Evolutionary conservation across 2,329 filamentous ascomycete species (phyloP).

Genomic region (Penicillium sp.): DNA sequence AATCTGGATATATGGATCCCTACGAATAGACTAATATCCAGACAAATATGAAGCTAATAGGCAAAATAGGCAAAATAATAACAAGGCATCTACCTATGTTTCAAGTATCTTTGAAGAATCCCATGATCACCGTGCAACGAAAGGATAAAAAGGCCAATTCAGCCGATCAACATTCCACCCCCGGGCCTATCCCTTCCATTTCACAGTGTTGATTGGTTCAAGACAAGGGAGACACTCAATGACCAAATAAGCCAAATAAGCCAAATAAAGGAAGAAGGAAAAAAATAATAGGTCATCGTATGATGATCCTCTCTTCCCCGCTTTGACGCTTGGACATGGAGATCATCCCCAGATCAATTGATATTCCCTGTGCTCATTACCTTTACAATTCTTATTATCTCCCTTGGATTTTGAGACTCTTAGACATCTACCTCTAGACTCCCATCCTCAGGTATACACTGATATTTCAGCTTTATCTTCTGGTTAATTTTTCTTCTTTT

Average conservation of each 20-base stretch:
- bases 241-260: neutral
- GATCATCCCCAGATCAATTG: slow-evolving; percentile 18
- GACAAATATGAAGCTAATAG: neutral
- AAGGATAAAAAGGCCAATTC: slow-evolving; percentile 6
- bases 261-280: neutral
- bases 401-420: neutral
- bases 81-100: neutral
- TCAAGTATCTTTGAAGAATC: neutral
- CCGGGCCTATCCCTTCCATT: slow-evolving; percentile 19
- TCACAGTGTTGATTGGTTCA: slow-evolving; percentile 16
- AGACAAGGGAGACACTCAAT: neutral
- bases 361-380: neutral
- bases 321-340: slow-evolving; percentile 19
- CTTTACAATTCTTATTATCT: neutral
- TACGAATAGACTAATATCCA: neutral
- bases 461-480: too few relatives aligned
- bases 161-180: slow-evolving; percentile 24
- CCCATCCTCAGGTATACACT: neutral
- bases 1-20: neutral
- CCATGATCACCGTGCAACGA: neutral
- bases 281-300: neutral
- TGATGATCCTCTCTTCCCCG: slow-evolving; percentile 17
- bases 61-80: neutral
- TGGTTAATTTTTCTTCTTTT: neutral
- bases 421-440: neutral